These are phyloP conservation scores for Diplodia seriata DNA, from an alignment of 2,329 filamentous ascomycete genomes.

Conservation along the genomic window DNA sequence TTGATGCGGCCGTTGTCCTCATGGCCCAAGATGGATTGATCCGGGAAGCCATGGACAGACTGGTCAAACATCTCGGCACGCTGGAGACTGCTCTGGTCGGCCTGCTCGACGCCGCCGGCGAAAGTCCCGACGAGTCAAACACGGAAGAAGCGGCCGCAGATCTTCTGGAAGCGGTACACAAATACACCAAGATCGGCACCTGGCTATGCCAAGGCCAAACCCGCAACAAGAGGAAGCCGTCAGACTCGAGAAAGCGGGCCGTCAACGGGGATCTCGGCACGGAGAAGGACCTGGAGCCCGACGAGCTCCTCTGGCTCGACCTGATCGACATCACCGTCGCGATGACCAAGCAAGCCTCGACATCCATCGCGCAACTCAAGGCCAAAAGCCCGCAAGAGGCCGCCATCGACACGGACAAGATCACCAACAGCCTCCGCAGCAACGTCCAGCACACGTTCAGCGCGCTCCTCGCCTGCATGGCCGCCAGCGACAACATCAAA, in stretches of 20 bases:
- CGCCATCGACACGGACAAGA: constrained; percentile 63
- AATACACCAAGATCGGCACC: constrained; percentile 90
- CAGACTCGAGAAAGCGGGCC: constrained; percentile 40
- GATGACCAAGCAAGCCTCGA: constrained; percentile 55
- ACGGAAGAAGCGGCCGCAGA: constrained; percentile 74
- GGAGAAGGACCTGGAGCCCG: constrained; percentile 63
- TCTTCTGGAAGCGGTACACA: constrained; percentile 78
- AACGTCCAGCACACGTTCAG: constrained; percentile 92
- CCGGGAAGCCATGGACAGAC: constrained; percentile 79
- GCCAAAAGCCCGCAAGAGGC: constrained; percentile 36
- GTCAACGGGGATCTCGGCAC: constrained; percentile 49
- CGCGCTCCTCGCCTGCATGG: constrained; percentile 76
- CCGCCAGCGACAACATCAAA: constrained; percentile 41
- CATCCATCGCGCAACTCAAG: constrained; percentile 55
- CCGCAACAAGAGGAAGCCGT: constrained; percentile 57
- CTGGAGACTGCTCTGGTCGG: constrained; percentile 80
- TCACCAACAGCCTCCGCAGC: constrained; percentile 72
- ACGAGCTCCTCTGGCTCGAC: constrained; percentile 71
- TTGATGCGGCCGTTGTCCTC: constrained; percentile 91
- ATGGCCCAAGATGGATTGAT: constrained; percentile 89
- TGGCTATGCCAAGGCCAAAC: constrained; percentile 93
- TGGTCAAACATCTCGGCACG: constrained; percentile 80
- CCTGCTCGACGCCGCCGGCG: constrained; percentile 68
- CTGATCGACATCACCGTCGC: constrained; percentile 68
- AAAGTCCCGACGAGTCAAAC: constrained; percentile 63